Evolutionary conservation across 306 rosid species (phyloP).

Genomic region (Cajanus cajan): DNA sequence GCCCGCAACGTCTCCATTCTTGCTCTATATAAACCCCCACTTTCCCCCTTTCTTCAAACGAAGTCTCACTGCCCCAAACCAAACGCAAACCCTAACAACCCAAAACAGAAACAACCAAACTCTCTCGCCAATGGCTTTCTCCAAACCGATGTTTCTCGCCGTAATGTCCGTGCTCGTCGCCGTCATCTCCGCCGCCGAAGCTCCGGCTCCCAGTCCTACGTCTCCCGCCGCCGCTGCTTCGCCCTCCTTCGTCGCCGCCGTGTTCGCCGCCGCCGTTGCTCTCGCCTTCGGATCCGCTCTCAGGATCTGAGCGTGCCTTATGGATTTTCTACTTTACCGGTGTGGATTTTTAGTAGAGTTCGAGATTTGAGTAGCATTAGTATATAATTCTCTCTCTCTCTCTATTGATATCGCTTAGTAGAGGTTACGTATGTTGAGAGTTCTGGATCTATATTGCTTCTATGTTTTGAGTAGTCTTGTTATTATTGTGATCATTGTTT

Average conservation of each 20-base stretch:
- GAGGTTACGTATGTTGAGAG: slow-evolving; percentile 18
- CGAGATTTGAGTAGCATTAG: slow-evolving; percentile 28
- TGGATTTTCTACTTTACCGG: slow-evolving; percentile 25
- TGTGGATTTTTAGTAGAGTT: slow-evolving; percentile 30
- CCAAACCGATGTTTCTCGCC: slow-evolving; percentile 39
- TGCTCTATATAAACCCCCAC: slow-evolving; percentile 40
- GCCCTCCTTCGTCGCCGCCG: slow-evolving; percentile 54
- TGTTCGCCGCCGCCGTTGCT: slow-evolving; percentile 48
- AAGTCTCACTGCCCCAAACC: not conserved
- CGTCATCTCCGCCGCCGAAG: slow-evolving; percentile 42
- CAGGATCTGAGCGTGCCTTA: slow-evolving; percentile 46
- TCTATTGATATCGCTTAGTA: slow-evolving; percentile 13
- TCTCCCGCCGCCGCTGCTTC: slow-evolving; percentile 54
- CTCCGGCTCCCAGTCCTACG: slow-evolving; percentile 80
- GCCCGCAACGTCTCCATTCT: slow-evolving; percentile 42
- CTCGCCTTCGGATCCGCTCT: slow-evolving; percentile 67
- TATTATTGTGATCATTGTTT: slow-evolving; percentile 33
- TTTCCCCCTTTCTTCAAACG: not conserved
- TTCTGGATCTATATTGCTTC: slow-evolving; percentile 21
- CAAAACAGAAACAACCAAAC: not conserved
- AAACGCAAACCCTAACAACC: slow-evolving; percentile 24
- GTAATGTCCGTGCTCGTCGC: slow-evolving; percentile 45
- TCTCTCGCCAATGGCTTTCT: slow-evolving; percentile 64
- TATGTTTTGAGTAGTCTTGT: slow-evolving; percentile 15
- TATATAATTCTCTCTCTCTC: slow-evolving; percentile 17